Base-by-base conservation (phyloP, 495 filamentous ascomycete genomes). In the Astrothelium subdiscretum region DNA sequence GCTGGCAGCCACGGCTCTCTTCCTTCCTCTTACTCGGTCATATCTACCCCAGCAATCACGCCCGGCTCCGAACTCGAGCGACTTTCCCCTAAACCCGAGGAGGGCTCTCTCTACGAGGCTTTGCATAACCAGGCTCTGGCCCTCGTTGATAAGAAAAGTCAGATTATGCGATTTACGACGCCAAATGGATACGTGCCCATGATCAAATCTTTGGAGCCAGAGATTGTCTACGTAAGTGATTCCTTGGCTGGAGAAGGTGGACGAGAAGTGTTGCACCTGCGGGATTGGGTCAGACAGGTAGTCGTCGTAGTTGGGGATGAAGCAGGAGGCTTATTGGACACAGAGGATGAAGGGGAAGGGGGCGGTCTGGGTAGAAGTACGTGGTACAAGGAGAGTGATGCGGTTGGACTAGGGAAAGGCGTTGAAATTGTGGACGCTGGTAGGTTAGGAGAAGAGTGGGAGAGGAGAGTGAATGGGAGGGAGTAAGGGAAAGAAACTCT, bases 131-230 rank as follows among this genome's bases (percentile, higher is more conserved):
- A 94, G 71, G 90, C 89, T 1, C 78, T 86, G 54, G 72, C 79
- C 0, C 79, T 96, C 6, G 91, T 95, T 2, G 85, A 90, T 62
- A 90, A 89, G 65, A 86, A 91, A 12, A 87, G 77, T 62, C 88
- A 89, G 83, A 85, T 97, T 61, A 81, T 97, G 73, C 89, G 90
- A 2, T 97, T 96, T 72, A 92, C 86, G 13, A 88, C 89, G 4
- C 73, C 78, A 27, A 84, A 81, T 22, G 89, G 90, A 48, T 87
- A 90, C 69, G 78, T 91, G 13, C 87, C 92, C 70, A 88, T 97
- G 60, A 78, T 96, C 42, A 86, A 88, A 42, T 90, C 95, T 68
- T 77, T 97, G 18, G 82, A 83, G 20, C 91, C 91, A 2, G 86
- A 91, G 62, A 78, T 90, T 40, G 84, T 95, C 10, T 97, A 96